Base-by-base conservation (phyloP, 495 filamentous ascomycete genomes). In the Penicillium argentinense region DNA sequence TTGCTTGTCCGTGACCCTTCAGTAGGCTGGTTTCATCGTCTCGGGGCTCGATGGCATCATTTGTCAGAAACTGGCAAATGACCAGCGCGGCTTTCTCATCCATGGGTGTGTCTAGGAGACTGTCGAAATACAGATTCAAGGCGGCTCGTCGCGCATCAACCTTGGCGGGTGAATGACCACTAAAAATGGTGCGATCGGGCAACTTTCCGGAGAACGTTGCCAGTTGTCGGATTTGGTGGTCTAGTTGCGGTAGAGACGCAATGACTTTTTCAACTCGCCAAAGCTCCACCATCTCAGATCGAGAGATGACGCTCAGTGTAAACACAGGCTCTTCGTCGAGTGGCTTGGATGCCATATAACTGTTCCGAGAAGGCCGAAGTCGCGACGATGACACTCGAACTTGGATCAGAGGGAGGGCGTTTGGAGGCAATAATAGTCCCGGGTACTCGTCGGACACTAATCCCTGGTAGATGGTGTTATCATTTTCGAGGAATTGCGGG, bases 231-330 rank as follows among this genome's bases (percentile, higher is more conserved):
- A 98, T 70, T 54, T 86, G 79, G 33, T 85, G 75, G 65, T 98
- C 91, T 19, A 98, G 75, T 49, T 86, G 79, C 9, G 84, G 79
- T n/a, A 98, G 69, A 42, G 95, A 85, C 23, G 79, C 66, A 9
- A 89, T 84, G 44, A 95, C 87, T 59, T 97, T 98, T 66, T 97
- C 93, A 7, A 97, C 83, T 28, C 93, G 80, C 89, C 95, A 95
- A 23, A 97, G 71, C 60, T 97, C 91, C 28, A 75, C 78, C n/a
- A 81, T 76, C 57, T 89, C 83, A 8, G 84, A 83, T 45, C 89
- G 80, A 11, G 86, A 84, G 55, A 88, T 86, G 21, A 98, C 76
- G 28, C 88, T 91, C 14, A 98, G 75, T 2, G 89, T 95, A 54
- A 97, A 96, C 0, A 97, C 95, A 2, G 91, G 89, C 57, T 97